A percentile compares a stretch with the other conserved stretches of the same genome.
phyloP scores from a whole-genome alignment of 306 rosid genomes.

The Ceratonia siliqua region DNA sequence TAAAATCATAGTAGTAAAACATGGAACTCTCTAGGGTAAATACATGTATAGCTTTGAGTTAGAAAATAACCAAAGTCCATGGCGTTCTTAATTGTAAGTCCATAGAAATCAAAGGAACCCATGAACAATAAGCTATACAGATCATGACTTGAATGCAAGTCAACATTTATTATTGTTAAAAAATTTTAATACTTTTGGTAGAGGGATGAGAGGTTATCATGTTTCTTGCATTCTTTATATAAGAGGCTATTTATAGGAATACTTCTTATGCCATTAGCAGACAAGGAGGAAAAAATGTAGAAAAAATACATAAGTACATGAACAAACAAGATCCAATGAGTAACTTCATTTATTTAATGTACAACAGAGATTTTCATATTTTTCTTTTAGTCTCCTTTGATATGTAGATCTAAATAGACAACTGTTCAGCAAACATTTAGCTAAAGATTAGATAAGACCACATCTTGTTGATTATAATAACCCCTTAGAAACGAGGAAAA shows the following conservation, averaged over 20 bases:
- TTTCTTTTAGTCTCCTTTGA: background rate
- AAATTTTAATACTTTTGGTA: conserved; percentile 3
- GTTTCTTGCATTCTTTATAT: conserved; percentile 8
- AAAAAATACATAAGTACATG: background rate
- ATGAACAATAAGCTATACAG: conserved; percentile 25
- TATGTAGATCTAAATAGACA: background rate
- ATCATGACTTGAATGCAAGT: conserved; percentile 2
- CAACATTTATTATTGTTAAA: background rate
- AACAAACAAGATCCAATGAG: background rate
- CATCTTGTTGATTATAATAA: background rate
- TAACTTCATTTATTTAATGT: background rate
- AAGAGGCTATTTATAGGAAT: conserved; percentile 10
- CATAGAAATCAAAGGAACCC: conserved; percentile 28
- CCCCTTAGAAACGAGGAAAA: background rate
- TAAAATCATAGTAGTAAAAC: conserved; percentile 27
- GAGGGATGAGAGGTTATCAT: conserved; percentile 20
- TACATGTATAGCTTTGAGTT: conserved; percentile 24
- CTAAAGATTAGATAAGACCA: background rate
- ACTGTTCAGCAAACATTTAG: too few species aligned
- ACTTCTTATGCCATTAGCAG: conserved; percentile 7
- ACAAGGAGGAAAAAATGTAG: conserved; percentile 13
- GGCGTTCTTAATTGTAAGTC: conserved; percentile 12
- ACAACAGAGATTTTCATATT: background rate
- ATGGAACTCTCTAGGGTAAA: conserved; percentile 12
- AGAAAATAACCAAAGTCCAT: background rate